phyloP scores from a whole-genome alignment of 495 filamentous ascomycete genomes.

The Penicillium canescens region DNA sequence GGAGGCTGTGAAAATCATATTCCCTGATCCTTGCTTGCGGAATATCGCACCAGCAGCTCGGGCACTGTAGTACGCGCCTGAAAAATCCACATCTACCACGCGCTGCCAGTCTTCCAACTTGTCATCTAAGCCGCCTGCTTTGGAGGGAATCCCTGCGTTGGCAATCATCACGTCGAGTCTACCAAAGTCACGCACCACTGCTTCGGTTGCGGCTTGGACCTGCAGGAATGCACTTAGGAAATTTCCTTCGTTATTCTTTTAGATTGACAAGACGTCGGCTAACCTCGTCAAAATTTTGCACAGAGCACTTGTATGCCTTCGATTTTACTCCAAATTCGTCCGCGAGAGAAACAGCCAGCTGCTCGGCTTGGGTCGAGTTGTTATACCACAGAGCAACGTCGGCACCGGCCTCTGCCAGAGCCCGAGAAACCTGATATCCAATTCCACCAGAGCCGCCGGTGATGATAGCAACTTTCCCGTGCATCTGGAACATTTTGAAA shows the following conservation, averaged over 20 bases:
- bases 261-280: too few relatives aligned
- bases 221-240: not conserved
- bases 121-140: constrained; percentile 61
- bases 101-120: constrained; percentile 59
- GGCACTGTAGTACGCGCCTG: constrained; percentile 75
- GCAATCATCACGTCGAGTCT: constrained; percentile 62
- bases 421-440: constrained; percentile 67
- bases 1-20: constrained; percentile 69
- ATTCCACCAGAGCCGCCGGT: constrained; percentile 77
- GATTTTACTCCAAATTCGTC: constrained; percentile 70
- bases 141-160: constrained; percentile 67
- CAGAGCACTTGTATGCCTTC: constrained; percentile 21
- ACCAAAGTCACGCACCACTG: constrained; percentile 22
- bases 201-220: constrained; percentile 7
- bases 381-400: constrained; percentile 62
- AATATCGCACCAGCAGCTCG: constrained; percentile 61
- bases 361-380: constrained; percentile 54
- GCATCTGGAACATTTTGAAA: too few relatives aligned
- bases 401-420: constrained; percentile 73
- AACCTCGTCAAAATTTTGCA: constrained; percentile 13
- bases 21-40: constrained; percentile 59
- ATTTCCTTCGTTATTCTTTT: too few relatives aligned
- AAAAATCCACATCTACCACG: constrained; percentile 69
- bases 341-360: constrained; percentile 64
- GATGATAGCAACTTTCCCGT: too few relatives aligned